phyloP scores from a whole-genome alignment of 176 grass and related monocot species.

The Cocos nucifera region DNA sequence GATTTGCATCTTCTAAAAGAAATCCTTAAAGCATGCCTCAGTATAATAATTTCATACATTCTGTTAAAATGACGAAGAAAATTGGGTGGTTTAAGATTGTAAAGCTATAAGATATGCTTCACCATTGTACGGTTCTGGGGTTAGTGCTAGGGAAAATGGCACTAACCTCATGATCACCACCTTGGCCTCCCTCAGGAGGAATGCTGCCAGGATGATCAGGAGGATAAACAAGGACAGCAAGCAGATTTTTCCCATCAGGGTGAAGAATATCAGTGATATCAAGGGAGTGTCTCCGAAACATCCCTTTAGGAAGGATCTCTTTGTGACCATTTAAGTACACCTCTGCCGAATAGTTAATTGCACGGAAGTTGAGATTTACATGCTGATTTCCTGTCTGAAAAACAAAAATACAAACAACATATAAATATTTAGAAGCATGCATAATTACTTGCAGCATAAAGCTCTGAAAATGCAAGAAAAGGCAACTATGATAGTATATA shows the following conservation, averaged over 20 bases:
- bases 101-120: not conserved
- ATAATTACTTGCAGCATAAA: too few species aligned
- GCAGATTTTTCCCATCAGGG: constrained; percentile 71
- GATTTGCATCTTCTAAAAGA: too few species aligned
- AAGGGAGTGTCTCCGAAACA: constrained; percentile 86
- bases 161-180: constrained; percentile 91
- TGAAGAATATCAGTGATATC: constrained; percentile 77
- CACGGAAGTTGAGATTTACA: constrained; percentile 78
- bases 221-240: constrained; percentile 86
- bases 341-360: constrained; percentile 91
- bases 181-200: constrained; percentile 78
- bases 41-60: too few species aligned
- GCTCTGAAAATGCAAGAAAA: too few species aligned
- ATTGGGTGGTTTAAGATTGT: too few species aligned
- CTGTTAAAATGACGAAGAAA: too few species aligned
- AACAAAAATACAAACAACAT: not conserved
- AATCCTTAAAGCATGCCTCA: too few species aligned
- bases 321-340: constrained; percentile 83
- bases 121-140: not conserved
- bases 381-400: constrained; percentile 66
- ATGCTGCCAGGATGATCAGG: constrained; percentile 94
- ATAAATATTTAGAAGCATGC: too few species aligned
- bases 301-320: constrained; percentile 81
- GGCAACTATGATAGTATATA: too few species aligned
- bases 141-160: not conserved